phyloP scores from a whole-genome alignment of 306 rosid genomes.

The Castanea mollissima region DNA sequence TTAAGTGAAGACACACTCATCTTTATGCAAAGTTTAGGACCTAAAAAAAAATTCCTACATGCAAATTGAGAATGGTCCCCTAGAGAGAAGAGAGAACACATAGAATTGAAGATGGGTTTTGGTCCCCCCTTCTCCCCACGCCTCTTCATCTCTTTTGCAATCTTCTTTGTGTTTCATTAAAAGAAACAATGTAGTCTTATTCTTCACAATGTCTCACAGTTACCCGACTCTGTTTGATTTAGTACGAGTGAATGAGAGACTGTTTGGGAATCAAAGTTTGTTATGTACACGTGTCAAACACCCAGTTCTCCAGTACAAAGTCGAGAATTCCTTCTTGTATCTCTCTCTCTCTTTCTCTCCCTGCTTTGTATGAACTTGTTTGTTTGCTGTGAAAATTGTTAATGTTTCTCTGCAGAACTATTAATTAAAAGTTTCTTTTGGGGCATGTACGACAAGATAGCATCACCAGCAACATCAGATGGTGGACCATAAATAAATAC shows the following conservation, averaged over 20 bases:
- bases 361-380: slow-evolving; percentile 20
- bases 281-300: slow-evolving; percentile 38
- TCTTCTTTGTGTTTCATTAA: slow-evolving; percentile 54
- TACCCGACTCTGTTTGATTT: slow-evolving; percentile 17
- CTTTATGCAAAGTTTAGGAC: too few species aligned
- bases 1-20: not conserved
- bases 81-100: too few species aligned
- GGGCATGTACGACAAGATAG: slow-evolving; percentile 21
- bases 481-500: not conserved
- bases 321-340: not conserved
- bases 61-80: slow-evolving; percentile 6
- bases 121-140: slow-evolving; percentile 26
- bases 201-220: slow-evolving; percentile 32
- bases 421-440: not conserved
- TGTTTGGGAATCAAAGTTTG: not conserved
- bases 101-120: slow-evolving; percentile 7
- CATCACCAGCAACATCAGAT: not conserved
- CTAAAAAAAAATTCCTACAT: too few species aligned
- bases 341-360: not conserved
- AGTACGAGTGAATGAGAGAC: slow-evolving; percentile 2
- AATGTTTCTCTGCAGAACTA: slow-evolving; percentile 6
- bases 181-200: slow-evolving; percentile 45
- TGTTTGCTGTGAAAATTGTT: not conserved
- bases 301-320: slow-evolving; percentile 19
- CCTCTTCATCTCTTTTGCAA: slow-evolving; percentile 2